Conservation (phyloP, 441 rosid genomes). For the Populus hybrid region DNA sequence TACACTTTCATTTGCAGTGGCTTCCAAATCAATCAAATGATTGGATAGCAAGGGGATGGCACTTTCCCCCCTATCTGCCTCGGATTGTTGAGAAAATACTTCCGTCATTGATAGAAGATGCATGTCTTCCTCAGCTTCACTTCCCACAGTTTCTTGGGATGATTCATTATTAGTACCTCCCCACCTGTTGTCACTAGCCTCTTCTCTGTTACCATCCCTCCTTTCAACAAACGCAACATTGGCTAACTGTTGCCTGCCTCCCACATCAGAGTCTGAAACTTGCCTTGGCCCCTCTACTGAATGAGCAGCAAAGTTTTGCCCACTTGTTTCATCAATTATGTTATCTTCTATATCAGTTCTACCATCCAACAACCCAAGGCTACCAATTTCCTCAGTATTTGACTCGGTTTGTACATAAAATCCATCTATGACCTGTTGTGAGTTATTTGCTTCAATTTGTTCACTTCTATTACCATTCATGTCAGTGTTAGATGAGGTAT, state of each 20-base stretch:
- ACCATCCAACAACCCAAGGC: constrained; percentile 28
- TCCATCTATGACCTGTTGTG: constrained; percentile 29
- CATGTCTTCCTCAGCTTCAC: constrained; percentile 29
- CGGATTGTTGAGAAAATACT: constrained; percentile 32
- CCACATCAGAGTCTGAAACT: constrained; percentile 35
- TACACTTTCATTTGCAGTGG: constrained; percentile 30
- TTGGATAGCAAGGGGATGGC: constrained; percentile 14
- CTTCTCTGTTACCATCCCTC: constrained; percentile 33
- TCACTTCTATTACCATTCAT: constrained; percentile 41
- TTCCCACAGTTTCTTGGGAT: constrained; percentile 27
- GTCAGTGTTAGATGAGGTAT: constrained; percentile 56
- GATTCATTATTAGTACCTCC: constrained; percentile 23
- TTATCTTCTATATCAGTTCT: constrained; percentile 35
- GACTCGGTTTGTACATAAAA: constrained; percentile 34
- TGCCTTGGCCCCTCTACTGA: constrained; percentile 44
- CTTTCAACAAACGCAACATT: constrained; percentile 34
- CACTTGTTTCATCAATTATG: constrained; percentile 29
- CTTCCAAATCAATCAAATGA: constrained; percentile 28
- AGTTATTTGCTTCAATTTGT: constrained; percentile 33
- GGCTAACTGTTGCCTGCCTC: constrained; percentile 34
- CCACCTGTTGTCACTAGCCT: constrained; percentile 21
- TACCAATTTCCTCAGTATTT: constrained; percentile 31
- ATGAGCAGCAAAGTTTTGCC: constrained; percentile 35
- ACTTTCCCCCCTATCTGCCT: constrained; percentile 29
- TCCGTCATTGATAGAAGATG: constrained; percentile 27